A percentile compares a stretch with the other conserved stretches of the same genome.
These are phyloP conservation scores for Diophrys sp. DNA, from an alignment of 73 alveolate genomes.

Conservation along the genomic window DNA sequence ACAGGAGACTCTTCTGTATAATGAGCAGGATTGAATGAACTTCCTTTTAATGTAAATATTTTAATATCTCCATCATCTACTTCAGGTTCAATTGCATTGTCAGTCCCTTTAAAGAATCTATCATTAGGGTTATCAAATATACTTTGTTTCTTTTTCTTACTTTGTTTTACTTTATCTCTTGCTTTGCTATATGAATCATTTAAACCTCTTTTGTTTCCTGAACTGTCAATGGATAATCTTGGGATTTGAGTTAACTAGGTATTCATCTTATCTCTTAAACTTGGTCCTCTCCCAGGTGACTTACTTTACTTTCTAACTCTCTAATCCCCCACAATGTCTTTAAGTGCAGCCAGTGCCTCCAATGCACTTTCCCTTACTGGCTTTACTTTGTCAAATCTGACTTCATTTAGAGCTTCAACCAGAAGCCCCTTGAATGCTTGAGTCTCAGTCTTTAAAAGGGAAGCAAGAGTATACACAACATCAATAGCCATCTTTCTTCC, in stretches of 20 bases:
- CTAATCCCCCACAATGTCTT: slow-evolving; percentile 8
- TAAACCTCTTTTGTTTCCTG: too few relatives aligned
- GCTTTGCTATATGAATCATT: too few relatives aligned
- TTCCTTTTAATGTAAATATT: neutral
- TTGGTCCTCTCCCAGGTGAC: neutral
- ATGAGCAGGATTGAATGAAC: neutral
- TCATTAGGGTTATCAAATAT: neutral
- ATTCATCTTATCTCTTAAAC: neutral
- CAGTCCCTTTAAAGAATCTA: neutral
- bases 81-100: neutral
- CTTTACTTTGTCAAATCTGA: slow-evolving; percentile 88
- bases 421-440: slow-evolving; percentile 74
- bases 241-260: neutral
- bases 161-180: too few relatives aligned
- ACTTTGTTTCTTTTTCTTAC: neutral
- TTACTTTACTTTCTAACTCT: neutral
- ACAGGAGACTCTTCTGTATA: too few relatives aligned
- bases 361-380: slow-evolving; percentile 90
- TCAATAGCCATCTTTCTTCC: slow-evolving; percentile 84
- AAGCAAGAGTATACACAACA: slow-evolving; percentile 87
- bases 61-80: neutral
- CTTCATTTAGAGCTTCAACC: slow-evolving; percentile 69
- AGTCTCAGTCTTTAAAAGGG: slow-evolving; percentile 75
- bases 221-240: neutral
- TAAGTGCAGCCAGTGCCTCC: slow-evolving; percentile 57